Percentiles rank a stretch among this genome's conserved stretches.
These are phyloP conservation scores for Syncephalastrum sp. DNA, from an alignment of 371 early-diverging fungal genomes.

Conservation along the genomic window DNA sequence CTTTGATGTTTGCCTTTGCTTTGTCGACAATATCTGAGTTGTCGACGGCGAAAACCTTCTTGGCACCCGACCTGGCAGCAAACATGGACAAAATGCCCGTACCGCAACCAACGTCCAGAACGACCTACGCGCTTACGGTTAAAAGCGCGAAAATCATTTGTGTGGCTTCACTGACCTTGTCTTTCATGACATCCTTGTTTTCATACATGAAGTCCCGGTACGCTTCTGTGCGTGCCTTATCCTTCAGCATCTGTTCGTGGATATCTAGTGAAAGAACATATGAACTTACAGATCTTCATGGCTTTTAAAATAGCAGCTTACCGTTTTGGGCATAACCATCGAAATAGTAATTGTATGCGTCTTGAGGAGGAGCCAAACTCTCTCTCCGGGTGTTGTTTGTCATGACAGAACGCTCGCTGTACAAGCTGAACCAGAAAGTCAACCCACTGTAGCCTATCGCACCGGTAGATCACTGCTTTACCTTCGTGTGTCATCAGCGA, in stretches of 20 bases:
- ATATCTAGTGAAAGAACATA: constrained; percentile 36
- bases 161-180: constrained; percentile 51
- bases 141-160: neutral
- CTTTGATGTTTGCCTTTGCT: constrained; percentile 74
- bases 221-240: constrained; percentile 77
- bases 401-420: too few relatives aligned
- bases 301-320: constrained; percentile 14
- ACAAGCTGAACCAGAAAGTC: neutral
- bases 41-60: constrained; percentile 79
- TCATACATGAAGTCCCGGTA: constrained; percentile 83
- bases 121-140: constrained; percentile 10
- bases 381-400: too few relatives aligned
- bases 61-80: constrained; percentile 84
- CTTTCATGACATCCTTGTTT: constrained; percentile 84
- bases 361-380: constrained; percentile 18
- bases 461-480: neutral
- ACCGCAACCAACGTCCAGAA: constrained; percentile 88
- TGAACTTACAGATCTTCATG: neutral
- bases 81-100: constrained; percentile 98
- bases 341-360: constrained; percentile 77
- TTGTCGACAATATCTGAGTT: constrained; percentile 85
- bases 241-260: constrained; percentile 69
- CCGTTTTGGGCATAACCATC: constrained; percentile 81
- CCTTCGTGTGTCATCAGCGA: constrained; percentile 33
- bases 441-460: too few relatives aligned